A percentile compares a stretch with the other conserved stretches of the same genome.
phyloP scores from a whole-genome alignment of 257 asterid genomes.

The Fraxinus excelsior region DNA sequence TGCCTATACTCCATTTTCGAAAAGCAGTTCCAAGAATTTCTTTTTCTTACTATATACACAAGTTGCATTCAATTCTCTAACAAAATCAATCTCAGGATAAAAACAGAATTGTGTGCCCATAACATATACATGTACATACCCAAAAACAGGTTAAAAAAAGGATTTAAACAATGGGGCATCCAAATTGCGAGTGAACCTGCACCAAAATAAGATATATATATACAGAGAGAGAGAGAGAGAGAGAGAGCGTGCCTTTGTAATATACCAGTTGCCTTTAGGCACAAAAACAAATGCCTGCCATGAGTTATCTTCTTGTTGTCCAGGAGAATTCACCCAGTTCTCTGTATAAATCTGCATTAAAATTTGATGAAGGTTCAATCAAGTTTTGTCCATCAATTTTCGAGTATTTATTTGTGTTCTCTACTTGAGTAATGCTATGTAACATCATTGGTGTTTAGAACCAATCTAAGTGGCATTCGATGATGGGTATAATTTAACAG shows the following conservation, averaged over 20 bases:
- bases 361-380: slow-evolving; percentile 23
- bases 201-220: not conserved
- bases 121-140: not conserved
- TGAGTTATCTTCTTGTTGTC: slow-evolving; percentile 96
- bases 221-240: not conserved
- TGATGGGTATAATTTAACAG: no score
- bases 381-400: slow-evolving; percentile 15
- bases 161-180: not conserved
- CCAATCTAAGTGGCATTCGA: no score
- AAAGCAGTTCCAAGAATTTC: slow-evolving; percentile 4
- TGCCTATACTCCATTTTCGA: not conserved
- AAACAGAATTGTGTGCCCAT: not conserved
- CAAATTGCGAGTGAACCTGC: not conserved
- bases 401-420: not conserved
- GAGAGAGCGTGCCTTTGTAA: slow-evolving; percentile 69
- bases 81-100: not conserved
- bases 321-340: slow-evolving; percentile 98
- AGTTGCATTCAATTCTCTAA: not conserved
- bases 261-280: slow-evolving; percentile 88
- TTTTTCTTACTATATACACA: not conserved
- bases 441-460: no score
- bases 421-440: not conserved
- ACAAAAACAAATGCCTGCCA: slow-evolving; percentile 95
- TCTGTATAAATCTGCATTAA: slow-evolving; percentile 85
- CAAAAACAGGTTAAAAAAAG: not conserved